Evolutionary conservation across 2,329 filamentous ascomycete genomes (phyloP).

Genomic region (Sporothrix pseudoabietina): DNA sequence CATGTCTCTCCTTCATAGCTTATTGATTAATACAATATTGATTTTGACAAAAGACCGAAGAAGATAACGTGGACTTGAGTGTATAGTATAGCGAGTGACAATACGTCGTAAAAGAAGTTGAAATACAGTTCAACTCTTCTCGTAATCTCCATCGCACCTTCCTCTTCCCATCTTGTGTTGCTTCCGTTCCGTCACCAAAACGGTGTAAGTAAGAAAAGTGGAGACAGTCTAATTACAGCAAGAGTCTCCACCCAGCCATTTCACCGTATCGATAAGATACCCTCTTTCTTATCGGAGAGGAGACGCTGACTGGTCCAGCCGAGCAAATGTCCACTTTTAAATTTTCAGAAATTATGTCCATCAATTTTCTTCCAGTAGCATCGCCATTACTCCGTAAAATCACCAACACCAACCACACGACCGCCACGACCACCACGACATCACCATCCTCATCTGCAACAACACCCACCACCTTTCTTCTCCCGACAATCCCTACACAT

Average conservation of each 20-base stretch:
- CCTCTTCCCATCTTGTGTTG: neutral
- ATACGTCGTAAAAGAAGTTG: neutral
- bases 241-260: neutral
- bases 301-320: neutral
- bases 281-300: neutral
- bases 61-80: neutral
- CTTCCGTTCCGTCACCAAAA: neutral
- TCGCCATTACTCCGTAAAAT: too few relatives aligned
- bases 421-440: neutral
- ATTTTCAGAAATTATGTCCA: neutral
- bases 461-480: neutral
- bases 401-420: slow-evolving; percentile 1
- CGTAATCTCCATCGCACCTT: neutral
- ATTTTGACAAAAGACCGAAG: neutral
- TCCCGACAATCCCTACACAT: neutral
- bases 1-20: slow-evolving; percentile 24
- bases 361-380: neutral
- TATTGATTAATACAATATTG: slow-evolving; percentile 2
- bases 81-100: neutral
- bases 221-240: neutral
- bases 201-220: slow-evolving; percentile 18
- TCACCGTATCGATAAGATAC: neutral
- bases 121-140: neutral
- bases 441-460: neutral
- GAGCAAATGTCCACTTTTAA: slow-evolving; percentile 10